Evolutionary conservation across 306 rosid genomes (phyloP).

Genomic region (Casuarina cunninghamiana): DNA sequence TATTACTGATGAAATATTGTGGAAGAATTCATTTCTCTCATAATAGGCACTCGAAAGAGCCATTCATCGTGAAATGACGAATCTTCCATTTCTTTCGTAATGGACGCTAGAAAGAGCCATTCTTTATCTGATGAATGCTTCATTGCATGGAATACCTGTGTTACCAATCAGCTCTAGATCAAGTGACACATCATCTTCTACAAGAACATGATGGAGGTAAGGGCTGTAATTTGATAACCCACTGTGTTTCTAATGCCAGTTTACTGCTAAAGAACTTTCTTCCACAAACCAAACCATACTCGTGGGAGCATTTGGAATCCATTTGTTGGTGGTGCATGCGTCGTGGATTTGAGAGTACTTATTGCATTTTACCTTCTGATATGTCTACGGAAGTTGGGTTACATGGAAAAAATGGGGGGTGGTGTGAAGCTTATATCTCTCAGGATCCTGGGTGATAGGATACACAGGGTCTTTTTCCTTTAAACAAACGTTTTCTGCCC

Average conservation of each 20-base stretch:
- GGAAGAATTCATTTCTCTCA: not conserved
- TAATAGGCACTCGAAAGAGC: not conserved
- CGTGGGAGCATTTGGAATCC: not conserved
- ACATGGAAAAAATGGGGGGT: too few relatives aligned
- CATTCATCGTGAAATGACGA: not conserved
- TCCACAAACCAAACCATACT: not conserved
- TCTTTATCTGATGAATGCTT: not conserved
- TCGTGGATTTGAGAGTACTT: too few relatives aligned
- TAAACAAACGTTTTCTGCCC: too few relatives aligned
- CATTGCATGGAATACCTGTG: not conserved
- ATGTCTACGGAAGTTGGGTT: too few relatives aligned
- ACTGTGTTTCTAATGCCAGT: not conserved
- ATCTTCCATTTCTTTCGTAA: not conserved
- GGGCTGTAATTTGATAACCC: not conserved
- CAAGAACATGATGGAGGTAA: constrained; percentile 5
- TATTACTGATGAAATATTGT: not conserved
- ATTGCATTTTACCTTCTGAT: too few relatives aligned
- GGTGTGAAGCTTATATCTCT: too few relatives aligned
- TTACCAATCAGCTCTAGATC: not conserved
- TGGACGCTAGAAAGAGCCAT: too few relatives aligned
- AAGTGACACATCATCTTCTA: not conserved
- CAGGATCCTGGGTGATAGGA: too few relatives aligned
- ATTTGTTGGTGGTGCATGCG: not conserved
- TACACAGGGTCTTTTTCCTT: too few relatives aligned
- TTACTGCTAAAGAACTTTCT: not conserved